Percentiles rank a stretch among this genome's conserved stretches.
These are phyloP conservation scores for Apocynum venetum DNA, from an alignment of 257 asterid species.

Conservation along the genomic window DNA sequence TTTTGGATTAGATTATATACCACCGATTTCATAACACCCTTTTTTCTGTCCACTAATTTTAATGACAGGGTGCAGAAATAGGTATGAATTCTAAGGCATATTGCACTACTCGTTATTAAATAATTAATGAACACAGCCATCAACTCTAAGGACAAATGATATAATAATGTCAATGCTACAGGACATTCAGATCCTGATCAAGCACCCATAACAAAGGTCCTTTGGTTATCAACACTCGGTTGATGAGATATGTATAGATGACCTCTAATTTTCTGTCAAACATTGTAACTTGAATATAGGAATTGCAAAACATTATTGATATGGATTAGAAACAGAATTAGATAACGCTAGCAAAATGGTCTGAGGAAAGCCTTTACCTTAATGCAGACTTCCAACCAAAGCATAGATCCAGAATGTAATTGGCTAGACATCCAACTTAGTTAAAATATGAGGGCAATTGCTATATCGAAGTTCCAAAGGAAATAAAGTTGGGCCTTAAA, in stretches of 20 bases:
- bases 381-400: neutral
- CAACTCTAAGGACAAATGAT: too few relatives aligned
- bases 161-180: too few relatives aligned
- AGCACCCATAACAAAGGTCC: too few relatives aligned
- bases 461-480: neutral
- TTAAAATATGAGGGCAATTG: neutral
- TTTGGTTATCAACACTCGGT: neutral
- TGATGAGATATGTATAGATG: neutral
- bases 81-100: neutral
- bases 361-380: neutral
- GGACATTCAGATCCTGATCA: neutral
- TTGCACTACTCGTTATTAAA: too few relatives aligned
- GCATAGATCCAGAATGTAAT: neutral
- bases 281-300: neutral
- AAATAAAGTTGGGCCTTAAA: neutral
- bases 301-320: neutral
- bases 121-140: neutral
- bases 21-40: neutral
- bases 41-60: neutral
- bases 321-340: neutral
- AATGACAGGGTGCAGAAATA: neutral
- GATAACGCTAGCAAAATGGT: neutral
- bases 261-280: neutral
- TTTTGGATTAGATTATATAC: too few relatives aligned
- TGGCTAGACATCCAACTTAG: neutral